Base-by-base conservation (phyloP, 2,329 filamentous ascomycete genomes). In the Epichloe sp. region DNA sequence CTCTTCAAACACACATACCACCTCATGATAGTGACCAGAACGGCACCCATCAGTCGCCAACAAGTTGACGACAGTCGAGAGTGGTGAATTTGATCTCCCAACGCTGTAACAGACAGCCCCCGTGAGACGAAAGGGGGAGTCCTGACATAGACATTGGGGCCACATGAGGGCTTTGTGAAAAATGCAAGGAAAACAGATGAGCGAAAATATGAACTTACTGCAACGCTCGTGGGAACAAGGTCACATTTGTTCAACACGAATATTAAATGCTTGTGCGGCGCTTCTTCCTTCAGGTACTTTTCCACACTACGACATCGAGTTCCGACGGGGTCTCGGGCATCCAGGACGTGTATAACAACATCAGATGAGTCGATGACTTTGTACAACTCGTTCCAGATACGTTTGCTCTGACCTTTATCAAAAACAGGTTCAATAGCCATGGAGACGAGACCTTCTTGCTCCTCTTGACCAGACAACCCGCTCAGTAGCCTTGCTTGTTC, bases 91-190 rank as follows among this genome's bases (percentile, higher is more conserved):
- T 75, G 69, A 83, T 98, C 80, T 97, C 84, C 93, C 93, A 96
- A 88, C 82, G 85, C 85, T 88, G 87, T 98, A 98, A 98, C 93
- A 94, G 90, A 88, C 79, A 71, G 75, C 80, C 83, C 83, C 85
- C 87, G 93, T 82, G 68, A 76, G 75, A 71, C 68, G 71, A 77
- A 68, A 71, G 74, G 64, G 83, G 83, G 79, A 76, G 86, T 94
- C 91, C 93, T 94, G 88, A 93, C 89, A 76, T 70, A 62, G 73
- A 70, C 77, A 76, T 82, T 86, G 83, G 83, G 78, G 60, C 56
- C 47, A 62, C 10, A 1, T 17, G 66, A 62, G 57, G 57, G 55
- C 49, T 38, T 54, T 49, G 48, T 52, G 56, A 46, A 43, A 48
- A 48, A 52, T 11, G 15, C 46, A 50, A 53, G 37, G 48, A 41